A percentile compares a stretch with the other conserved stretches of the same genome.
Evolutionary conservation across 768 basidiomycete species (phyloP).

Genomic region (Scleroderma bovista): DNA sequence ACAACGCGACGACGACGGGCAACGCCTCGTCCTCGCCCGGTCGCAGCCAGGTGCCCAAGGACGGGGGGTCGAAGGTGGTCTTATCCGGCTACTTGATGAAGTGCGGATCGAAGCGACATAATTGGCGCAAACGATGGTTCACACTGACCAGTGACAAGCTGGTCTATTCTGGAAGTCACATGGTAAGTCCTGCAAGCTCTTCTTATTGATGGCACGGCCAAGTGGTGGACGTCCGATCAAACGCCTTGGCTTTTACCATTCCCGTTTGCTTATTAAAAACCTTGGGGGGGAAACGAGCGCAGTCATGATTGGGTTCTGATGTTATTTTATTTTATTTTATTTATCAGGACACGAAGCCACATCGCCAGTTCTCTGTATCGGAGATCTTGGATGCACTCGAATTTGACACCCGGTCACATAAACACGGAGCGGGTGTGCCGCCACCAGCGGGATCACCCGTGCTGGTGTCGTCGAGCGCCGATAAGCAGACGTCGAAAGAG

Average conservation of each 20-base stretch:
- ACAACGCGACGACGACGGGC: background rate
- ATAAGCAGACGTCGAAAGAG: slow-evolving; percentile 41
- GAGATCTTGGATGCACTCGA: slow-evolving; percentile 92
- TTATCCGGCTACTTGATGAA: slow-evolving; percentile 94
- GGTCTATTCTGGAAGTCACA: slow-evolving; percentile 88
- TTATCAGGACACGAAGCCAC: slow-evolving; percentile 90
- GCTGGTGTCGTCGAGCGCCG: slow-evolving; percentile 30
- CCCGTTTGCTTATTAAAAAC: background rate
- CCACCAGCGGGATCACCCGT: slow-evolving; percentile 26
- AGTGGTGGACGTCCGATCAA: background rate
- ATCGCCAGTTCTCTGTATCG: slow-evolving; percentile 78
- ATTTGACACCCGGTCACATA: slow-evolving; percentile 59
- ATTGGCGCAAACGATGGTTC: slow-evolving; percentile 98
- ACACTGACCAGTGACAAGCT: slow-evolving; percentile 85
- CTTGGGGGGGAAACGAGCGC: background rate
- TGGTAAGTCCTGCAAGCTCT: slow-evolving; percentile 60
- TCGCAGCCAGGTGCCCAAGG: slow-evolving; percentile 38
- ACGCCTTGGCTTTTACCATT: background rate
- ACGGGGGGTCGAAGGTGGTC: slow-evolving; percentile 67
- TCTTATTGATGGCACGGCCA: slow-evolving; percentile 3
- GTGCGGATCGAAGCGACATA: slow-evolving; percentile 86
- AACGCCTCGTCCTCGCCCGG: slow-evolving; percentile 37
- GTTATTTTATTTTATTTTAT: background rate
- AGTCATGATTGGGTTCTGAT: slow-evolving; percentile 7
- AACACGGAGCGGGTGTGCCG: slow-evolving; percentile 35